Base-by-base conservation (phyloP, 2,329 filamentous ascomycete species). In the Ceratocystis smalleyi region DNA sequence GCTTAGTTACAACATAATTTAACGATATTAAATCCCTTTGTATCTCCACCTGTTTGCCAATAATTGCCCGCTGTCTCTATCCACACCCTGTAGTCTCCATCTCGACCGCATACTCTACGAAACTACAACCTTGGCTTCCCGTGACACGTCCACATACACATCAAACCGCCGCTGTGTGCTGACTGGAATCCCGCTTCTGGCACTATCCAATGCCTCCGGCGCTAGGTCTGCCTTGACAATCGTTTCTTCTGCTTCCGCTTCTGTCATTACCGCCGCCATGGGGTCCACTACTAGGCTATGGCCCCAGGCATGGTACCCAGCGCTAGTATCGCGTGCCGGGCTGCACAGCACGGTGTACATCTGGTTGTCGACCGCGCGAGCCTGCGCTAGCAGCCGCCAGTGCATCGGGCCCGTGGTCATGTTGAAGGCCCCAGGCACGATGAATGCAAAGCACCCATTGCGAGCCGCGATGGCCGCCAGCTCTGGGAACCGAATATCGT, bases 381-480 rank as follows among this genome's bases (percentile, higher is more conserved):
- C 91, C 68, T 89, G 82, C 0, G 86, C 92, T 70, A 88, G 83
- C 69, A 99, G 77, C 65, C 85, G 81, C 94, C 94, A 99, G 75
- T 99, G 94, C 73, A 97, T 75, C 5, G 88, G 86, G 0, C 94
- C 94, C 0, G 94, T 99, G 0, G 91, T 96, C 67, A 88, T 79
- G 75, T 97, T 99, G 80, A 99, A 99, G 0, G 94, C 94, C n/a
- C 91, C 94, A 0, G 94, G 94, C 74, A 96, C 97, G 19, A 97
- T 73, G 63, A 97, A 82, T 57, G 89, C 80, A 74, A 99, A 99
- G 65, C 85, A 87, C n/a, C 87, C 91, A 69, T 85, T 84, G 40
- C 94, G 81, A 22, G 92, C 89, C 0, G 92, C 92, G 65, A 97
- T 86, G 72, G 84, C 94, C 2, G 91, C 94, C 10, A 96, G 79